These are phyloP conservation scores for Secale cereale DNA, from an alignment of 176 grass and related monocot genomes.

Conservation along the genomic window DNA sequence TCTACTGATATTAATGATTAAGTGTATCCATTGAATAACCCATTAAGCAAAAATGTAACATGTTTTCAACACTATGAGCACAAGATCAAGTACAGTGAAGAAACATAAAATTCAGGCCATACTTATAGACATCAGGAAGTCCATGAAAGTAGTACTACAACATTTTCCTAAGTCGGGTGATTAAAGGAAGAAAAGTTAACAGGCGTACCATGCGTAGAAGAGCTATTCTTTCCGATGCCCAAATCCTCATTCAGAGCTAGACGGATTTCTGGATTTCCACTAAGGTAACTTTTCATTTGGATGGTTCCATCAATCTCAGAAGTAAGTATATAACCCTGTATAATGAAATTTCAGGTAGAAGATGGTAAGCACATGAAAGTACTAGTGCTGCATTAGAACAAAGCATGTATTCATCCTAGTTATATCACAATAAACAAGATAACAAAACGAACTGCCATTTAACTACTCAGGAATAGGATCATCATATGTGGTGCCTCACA, in stretches of 20 bases:
- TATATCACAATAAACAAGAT: conserved; percentile 12
- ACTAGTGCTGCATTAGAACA: neutral
- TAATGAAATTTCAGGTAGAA: conserved; percentile 21
- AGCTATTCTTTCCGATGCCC: conserved; percentile 73
- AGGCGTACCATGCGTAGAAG: conserved; percentile 59
- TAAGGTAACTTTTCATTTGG: conserved; percentile 99
- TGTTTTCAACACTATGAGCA: conserved; percentile 1
- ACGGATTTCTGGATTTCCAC: conserved; percentile 97
- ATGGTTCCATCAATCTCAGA: conserved; percentile 99
- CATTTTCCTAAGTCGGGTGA: neutral
- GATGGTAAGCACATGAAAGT: neutral
- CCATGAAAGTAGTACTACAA: neutral
- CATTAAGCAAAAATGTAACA: neutral
- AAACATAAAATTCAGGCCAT: neutral
- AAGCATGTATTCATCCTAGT: conserved; percentile 5
- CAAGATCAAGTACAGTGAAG: neutral
- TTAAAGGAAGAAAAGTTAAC: conserved; percentile 13
- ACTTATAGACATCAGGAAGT: neutral
- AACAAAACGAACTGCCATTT: neutral
- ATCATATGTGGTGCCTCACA: neutral
- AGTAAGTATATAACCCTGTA: conserved; percentile 96
- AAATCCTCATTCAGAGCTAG: conserved; percentile 98
- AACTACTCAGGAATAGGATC: neutral
- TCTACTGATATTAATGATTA: neutral
- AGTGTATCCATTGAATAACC: neutral